A percentile compares a stretch with the other conserved stretches of the same genome.
Evolutionary conservation across 1,284 basidiomycete species (phyloP).

Genomic region (Boletus putidus): DNA sequence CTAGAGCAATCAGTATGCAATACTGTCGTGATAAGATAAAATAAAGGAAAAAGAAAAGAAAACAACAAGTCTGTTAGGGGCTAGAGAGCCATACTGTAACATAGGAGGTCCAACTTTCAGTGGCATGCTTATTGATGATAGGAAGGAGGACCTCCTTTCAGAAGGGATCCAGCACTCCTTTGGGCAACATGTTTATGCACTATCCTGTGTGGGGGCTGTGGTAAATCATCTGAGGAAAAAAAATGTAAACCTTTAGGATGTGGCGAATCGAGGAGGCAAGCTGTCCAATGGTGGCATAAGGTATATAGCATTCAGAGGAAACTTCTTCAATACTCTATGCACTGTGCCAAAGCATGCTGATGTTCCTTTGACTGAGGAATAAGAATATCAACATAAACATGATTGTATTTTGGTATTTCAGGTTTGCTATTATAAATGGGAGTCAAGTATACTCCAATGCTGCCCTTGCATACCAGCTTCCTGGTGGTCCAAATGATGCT

Average conservation of each 20-base stretch:
- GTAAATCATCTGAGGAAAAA: constrained; percentile 25
- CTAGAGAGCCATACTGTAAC: too few relatives aligned
- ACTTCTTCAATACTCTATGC: constrained; percentile 4
- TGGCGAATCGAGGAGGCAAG: not conserved
- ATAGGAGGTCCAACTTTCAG: too few relatives aligned
- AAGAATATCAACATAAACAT: constrained; percentile 14
- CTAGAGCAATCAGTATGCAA: too few relatives aligned
- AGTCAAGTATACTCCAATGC: constrained; percentile 4
- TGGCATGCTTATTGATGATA: too few relatives aligned
- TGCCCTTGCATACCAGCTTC: not conserved
- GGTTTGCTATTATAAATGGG: constrained; percentile 6
- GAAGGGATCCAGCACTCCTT: too few relatives aligned
- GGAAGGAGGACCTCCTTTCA: too few relatives aligned
- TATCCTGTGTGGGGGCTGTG: too few relatives aligned
- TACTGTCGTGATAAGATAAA: too few relatives aligned
- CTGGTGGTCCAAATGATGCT: constrained; percentile 22
- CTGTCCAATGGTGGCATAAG: constrained; percentile 8
- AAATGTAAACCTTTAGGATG: constrained; percentile 8
- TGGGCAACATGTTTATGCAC: too few relatives aligned
- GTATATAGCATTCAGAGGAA: constrained; percentile 10
- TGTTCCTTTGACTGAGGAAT: constrained; percentile 15
- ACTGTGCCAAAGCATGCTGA: not conserved
- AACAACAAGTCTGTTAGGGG: too few relatives aligned
- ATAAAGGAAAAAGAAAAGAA: too few relatives aligned
- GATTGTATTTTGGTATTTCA: constrained; percentile 12